A percentile compares a stretch with the other conserved stretches of the same genome.
Conservation (phyloP, 805 yeast genomes). For the Metschnikowia shivogae region DNA sequence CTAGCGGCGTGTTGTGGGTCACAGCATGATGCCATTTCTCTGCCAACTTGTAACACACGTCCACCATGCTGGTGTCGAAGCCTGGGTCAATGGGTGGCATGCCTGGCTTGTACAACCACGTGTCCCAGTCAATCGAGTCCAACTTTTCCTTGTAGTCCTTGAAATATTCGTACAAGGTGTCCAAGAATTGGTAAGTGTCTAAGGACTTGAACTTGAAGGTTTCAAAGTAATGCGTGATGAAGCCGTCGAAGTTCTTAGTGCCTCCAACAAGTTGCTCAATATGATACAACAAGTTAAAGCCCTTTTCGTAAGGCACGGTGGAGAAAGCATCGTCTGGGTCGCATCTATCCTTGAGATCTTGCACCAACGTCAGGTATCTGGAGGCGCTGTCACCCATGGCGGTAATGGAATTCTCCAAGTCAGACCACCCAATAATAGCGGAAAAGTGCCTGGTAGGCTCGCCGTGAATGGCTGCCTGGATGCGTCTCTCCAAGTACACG, state of each 20-base stretch:
- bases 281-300: slow-evolving; percentile 71
- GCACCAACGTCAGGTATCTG: slow-evolving; percentile 62
- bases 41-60: slow-evolving; percentile 63
- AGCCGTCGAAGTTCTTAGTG: slow-evolving; percentile 63
- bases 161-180: slow-evolving; percentile 66
- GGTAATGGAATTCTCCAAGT: slow-evolving; percentile 60
- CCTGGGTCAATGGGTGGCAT: slow-evolving; percentile 79
- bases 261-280: slow-evolving; percentile 72
- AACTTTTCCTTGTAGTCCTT: slow-evolving; percentile 45
- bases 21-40: slow-evolving; percentile 55
- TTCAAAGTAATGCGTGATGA: slow-evolving; percentile 71
- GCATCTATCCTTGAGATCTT: slow-evolving; percentile 59
- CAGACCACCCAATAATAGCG: slow-evolving; percentile 87
- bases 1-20: slow-evolving; percentile 13
- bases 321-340: slow-evolving; percentile 92
- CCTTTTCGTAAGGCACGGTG: slow-evolving; percentile 88
- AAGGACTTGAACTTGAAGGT: slow-evolving; percentile 66
- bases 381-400: slow-evolving; percentile 54
- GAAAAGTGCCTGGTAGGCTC: slow-evolving; percentile 73
- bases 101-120: slow-evolving; percentile 80
- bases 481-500: slow-evolving; percentile 83
- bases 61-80: slow-evolving; percentile 76
- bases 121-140: slow-evolving; percentile 76
- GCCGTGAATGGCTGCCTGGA: slow-evolving; percentile 73
- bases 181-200: slow-evolving; percentile 79